These are phyloP conservation scores for Beauveria asiatica DNA, from an alignment of 2,329 filamentous ascomycete species.

Conservation along the genomic window DNA sequence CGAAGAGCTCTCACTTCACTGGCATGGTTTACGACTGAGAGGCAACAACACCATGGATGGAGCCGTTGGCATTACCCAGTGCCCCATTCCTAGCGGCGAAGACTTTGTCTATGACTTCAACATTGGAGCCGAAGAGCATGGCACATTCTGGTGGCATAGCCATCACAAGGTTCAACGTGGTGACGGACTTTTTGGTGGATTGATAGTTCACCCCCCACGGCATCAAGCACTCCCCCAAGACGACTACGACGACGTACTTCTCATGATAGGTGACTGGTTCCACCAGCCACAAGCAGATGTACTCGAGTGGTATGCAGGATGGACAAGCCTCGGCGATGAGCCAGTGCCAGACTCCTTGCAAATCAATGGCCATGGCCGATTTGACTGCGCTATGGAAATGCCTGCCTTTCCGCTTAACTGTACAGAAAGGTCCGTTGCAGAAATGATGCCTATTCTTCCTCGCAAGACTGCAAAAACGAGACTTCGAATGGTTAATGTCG, in stretches of 20 bases:
- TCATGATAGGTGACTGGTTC: conserved; percentile 38
- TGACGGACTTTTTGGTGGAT: conserved; percentile 49
- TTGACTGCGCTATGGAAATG: conserved; percentile 22
- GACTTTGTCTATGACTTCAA: conserved; percentile 36
- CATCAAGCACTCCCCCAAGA: conserved; percentile 16
- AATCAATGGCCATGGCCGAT: conserved; percentile 26
- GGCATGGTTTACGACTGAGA: conserved; percentile 39
- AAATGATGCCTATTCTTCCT: conserved; percentile 15
- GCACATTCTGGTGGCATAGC: conserved; percentile 52
- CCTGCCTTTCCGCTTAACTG: conserved; percentile 19
- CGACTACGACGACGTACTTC: conserved; percentile 36
- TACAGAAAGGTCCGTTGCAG: not conserved
- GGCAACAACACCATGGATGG: conserved; percentile 39
- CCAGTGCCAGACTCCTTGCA: conserved; percentile 25
- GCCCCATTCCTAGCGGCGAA: conserved; percentile 29
- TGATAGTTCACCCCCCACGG: conserved; percentile 45
- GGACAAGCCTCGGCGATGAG: conserved; percentile 33
- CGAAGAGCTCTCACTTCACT: conserved; percentile 37
- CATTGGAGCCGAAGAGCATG: conserved; percentile 46
- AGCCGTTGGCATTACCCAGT: conserved; percentile 34
- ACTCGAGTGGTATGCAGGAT: conserved; percentile 19
- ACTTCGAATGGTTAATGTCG: conserved; percentile 19
- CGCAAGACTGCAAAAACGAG: conserved; percentile 8
- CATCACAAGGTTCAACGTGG: conserved; percentile 41
- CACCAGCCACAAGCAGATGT: conserved; percentile 32